Evolutionary conservation across 176 grass and related monocot species (phyloP).

Genomic region (Puya raimondii): DNA sequence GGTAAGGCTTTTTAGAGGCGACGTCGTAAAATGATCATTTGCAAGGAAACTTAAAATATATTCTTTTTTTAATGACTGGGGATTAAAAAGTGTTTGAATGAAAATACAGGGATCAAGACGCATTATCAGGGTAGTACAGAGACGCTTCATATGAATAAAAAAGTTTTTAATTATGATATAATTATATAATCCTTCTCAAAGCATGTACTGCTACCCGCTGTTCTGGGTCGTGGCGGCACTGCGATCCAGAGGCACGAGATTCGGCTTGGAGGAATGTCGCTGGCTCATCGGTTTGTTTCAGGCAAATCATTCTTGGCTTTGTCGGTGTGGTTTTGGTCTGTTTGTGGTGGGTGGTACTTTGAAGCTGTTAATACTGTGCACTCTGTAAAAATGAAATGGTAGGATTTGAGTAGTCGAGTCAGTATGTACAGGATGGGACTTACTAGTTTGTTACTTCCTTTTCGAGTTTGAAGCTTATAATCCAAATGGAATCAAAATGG

Average conservation of each 20-base stretch:
- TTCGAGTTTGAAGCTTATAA: too few species aligned
- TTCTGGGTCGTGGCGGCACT: slow-evolving; percentile 7
- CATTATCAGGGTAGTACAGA: too few species aligned
- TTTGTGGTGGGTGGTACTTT: not conserved
- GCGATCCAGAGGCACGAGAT: slow-evolving; percentile 11
- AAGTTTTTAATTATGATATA: not conserved
- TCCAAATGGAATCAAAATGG: too few species aligned
- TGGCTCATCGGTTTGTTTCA: slow-evolving; percentile 45
- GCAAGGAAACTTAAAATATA: not conserved
- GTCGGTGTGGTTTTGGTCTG: not conserved
- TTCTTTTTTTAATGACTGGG: not conserved
- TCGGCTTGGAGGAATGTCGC: slow-evolving; percentile 11
- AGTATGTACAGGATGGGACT: not conserved
- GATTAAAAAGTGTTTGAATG: too few species aligned
- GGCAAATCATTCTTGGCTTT: slow-evolving; percentile 99
- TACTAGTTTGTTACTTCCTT: too few species aligned
- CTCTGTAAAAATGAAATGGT: not conserved
- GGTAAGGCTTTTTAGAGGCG: too few species aligned
- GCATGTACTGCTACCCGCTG: not conserved
- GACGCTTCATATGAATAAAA: not conserved
- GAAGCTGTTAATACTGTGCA: not conserved
- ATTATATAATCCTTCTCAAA: not conserved
- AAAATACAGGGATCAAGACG: too few species aligned
- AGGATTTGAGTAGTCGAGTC: not conserved
- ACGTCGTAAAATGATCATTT: too few species aligned